phyloP scores from a whole-genome alignment of 2,329 filamentous ascomycete genomes.

The Alternaria atra region DNA sequence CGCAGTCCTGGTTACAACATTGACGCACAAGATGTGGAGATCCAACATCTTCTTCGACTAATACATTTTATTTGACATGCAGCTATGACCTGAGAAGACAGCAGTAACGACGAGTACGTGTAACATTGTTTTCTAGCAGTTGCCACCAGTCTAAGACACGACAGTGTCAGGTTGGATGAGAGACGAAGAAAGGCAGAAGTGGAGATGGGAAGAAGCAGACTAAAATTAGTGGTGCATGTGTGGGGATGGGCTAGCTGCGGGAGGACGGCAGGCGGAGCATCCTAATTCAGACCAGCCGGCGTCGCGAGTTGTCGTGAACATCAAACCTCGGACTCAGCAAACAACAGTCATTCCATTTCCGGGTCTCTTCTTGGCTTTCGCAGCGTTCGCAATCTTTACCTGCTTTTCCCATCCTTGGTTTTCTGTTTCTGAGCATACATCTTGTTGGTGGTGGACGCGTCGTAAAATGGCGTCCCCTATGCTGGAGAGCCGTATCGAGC shows the following conservation, averaged over 20 bases:
- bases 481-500: slow-evolving; percentile 48
- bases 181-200: neutral
- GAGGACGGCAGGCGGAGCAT: slow-evolving; percentile 15
- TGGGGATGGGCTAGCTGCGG: slow-evolving; percentile 14
- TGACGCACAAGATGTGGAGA: neutral
- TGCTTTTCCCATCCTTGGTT: neutral
- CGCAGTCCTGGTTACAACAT: neutral
- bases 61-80: neutral
- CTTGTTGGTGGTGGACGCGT: neutral
- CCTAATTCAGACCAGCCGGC: slow-evolving; percentile 13
- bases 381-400: neutral
- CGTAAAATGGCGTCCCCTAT: slow-evolving; percentile 49
- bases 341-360: neutral
- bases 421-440: neutral
- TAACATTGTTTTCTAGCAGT: no score
- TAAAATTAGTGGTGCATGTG: slow-evolving; percentile 7
- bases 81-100: neutral
- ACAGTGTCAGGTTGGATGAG: neutral
- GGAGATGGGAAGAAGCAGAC: neutral
- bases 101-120: no score
- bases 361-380: neutral
- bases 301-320: slow-evolving; percentile 4
- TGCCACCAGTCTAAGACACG: no score
- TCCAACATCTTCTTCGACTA: neutral
- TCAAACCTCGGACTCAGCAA: slow-evolving; percentile 4